Conservation (phyloP, 2,329 filamentous ascomycete genomes). For the Diaporthe vexans region DNA sequence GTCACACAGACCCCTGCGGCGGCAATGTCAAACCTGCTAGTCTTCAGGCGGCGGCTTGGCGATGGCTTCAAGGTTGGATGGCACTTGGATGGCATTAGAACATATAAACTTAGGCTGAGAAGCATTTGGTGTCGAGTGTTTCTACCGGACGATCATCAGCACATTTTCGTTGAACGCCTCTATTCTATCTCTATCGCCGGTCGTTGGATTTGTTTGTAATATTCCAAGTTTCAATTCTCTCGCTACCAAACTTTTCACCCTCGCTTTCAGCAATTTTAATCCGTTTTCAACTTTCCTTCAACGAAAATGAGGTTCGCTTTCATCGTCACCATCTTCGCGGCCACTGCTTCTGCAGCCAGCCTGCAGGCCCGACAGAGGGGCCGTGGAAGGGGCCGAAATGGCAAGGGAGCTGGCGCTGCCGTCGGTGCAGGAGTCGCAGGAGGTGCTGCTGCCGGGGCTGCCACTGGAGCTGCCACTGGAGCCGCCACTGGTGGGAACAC, state of each 20-base stretch:
- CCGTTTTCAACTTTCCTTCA: neutral
- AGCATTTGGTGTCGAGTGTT: neutral
- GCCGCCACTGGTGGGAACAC: neutral
- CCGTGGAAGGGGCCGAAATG: neutral
- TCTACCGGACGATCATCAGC: neutral
- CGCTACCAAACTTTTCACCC: neutral
- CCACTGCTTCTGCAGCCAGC: slow-evolving; percentile 20
- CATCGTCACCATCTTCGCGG: slow-evolving; percentile 15
- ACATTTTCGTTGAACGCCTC: slow-evolving; percentile 7
- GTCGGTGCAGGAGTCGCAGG: neutral
- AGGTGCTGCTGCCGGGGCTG: slow-evolving; percentile 20
- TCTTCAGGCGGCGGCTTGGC: slow-evolving; percentile 21
- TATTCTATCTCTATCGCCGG: slow-evolving; percentile 32
- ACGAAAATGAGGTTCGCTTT: slow-evolving; percentile 29
- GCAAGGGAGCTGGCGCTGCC: neutral
- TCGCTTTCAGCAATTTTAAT: slow-evolving; percentile 10
- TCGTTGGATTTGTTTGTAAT: slow-evolving; percentile 28
- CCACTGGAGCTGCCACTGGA: slow-evolving; percentile 13
- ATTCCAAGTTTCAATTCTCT: slow-evolving; percentile 10
- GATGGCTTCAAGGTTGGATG: slow-evolving; percentile 27
- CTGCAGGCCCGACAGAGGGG: slow-evolving; percentile 15
- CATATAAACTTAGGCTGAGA: neutral
- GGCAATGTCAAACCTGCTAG: slow-evolving; percentile 27
- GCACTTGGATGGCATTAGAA: neutral
- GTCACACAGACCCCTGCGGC: slow-evolving; percentile 32